Conservation (phyloP, 805 yeast species). For the Komagataella pseudopastoris region DNA sequence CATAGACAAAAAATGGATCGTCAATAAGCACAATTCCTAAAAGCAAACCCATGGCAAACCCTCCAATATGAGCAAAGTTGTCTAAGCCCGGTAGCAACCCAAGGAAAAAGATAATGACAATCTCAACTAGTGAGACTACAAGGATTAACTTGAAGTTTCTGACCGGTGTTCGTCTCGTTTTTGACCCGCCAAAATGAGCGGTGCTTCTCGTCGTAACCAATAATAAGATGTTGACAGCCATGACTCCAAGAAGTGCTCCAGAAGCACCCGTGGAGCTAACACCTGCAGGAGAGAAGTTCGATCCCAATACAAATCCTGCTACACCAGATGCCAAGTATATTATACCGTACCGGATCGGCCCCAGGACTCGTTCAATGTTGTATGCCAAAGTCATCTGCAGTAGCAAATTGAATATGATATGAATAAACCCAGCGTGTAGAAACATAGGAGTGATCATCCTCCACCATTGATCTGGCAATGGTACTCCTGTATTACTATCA, state of each 20-base stretch:
- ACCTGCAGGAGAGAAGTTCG: slow-evolving; percentile 57
- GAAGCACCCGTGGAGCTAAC: slow-evolving; percentile 58
- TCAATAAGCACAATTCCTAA: slow-evolving; percentile 34
- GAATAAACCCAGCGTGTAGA: slow-evolving; percentile 62
- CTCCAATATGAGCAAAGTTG: slow-evolving; percentile 67
- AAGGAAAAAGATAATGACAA: slow-evolving; percentile 42
- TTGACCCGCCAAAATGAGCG: slow-evolving; percentile 20
- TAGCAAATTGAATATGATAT: slow-evolving; percentile 47
- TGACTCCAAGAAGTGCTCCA: slow-evolving; percentile 58
- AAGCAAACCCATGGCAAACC: slow-evolving; percentile 48
- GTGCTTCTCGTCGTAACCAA: slow-evolving; percentile 32
- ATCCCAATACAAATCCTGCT: slow-evolving; percentile 54
- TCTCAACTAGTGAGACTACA: slow-evolving; percentile 35
- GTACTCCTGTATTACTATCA: slow-evolving; percentile 10
- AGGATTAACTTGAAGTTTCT: slow-evolving; percentile 30
- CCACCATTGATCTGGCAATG: slow-evolving; percentile 53
- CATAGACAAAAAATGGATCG: slow-evolving; percentile 35
- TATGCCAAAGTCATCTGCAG: slow-evolving; percentile 51
- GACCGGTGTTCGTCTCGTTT: background rate
- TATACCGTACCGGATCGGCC: slow-evolving; percentile 35
- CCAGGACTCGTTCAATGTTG: slow-evolving; percentile 43
- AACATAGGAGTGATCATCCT: slow-evolving; percentile 57
- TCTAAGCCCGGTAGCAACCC: slow-evolving; percentile 66
- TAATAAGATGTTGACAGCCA: slow-evolving; percentile 46
- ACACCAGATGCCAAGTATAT: slow-evolving; percentile 52